phyloP scores from a whole-genome alignment of 2,329 filamentous ascomycete species.

The Taxawa tesnikishii region DNA sequence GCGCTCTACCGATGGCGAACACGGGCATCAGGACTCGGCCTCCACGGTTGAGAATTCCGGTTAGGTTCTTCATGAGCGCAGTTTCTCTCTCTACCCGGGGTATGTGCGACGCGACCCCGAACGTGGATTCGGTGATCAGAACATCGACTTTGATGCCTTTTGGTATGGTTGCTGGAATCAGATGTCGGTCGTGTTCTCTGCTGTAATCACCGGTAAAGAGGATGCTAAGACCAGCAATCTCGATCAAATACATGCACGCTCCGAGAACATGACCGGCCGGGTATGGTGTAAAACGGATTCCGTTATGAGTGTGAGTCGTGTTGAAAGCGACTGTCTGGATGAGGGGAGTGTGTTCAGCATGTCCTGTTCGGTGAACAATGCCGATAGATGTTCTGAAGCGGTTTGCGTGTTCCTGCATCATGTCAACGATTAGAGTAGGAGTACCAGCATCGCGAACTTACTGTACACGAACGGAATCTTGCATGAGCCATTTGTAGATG shows the following conservation, averaged over 20 bases:
- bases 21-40: slow-evolving; percentile 90
- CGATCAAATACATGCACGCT: slow-evolving; percentile 95
- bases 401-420: slow-evolving; percentile 50
- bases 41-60: slow-evolving; percentile 77
- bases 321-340: slow-evolving; percentile 98
- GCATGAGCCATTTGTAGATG: slow-evolving; percentile 99
- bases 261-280: slow-evolving; percentile 96
- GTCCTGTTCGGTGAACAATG: slow-evolving; percentile 88
- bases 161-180: slow-evolving; percentile 87
- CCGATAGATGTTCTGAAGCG: slow-evolving; percentile 48
- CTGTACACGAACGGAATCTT: slow-evolving; percentile 87
- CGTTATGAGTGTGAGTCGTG: slow-evolving; percentile 93
- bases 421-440: background rate
- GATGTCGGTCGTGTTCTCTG: slow-evolving; percentile 84
- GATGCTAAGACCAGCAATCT: slow-evolving; percentile 92
- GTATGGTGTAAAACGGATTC: slow-evolving; percentile 91
- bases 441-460: no score
- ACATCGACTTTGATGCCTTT: slow-evolving; percentile 86
- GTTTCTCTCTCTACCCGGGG: slow-evolving; percentile 85
- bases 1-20: slow-evolving; percentile 84
- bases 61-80: slow-evolving; percentile 90
- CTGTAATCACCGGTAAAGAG: slow-evolving; percentile 98
- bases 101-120: slow-evolving; percentile 87
- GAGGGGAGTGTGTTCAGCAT: slow-evolving; percentile 81
- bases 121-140: slow-evolving; percentile 93